These are phyloP conservation scores for Hymenoscyphus repandus DNA, from an alignment of 2,329 filamentous ascomycete species.

Conservation along the genomic window DNA sequence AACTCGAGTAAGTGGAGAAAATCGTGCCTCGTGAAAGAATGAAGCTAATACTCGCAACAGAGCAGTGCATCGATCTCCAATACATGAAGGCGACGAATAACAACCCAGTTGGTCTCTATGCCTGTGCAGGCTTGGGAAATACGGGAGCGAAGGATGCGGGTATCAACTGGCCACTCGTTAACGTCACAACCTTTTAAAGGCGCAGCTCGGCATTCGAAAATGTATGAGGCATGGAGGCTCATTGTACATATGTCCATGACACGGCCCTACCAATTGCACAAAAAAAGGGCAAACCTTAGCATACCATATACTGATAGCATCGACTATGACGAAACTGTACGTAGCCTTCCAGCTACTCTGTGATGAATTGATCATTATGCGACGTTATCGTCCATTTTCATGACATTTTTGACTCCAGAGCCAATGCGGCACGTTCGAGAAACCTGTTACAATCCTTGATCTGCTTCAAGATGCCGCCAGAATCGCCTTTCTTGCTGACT, in stretches of 20 bases:
- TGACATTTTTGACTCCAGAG: constrained; percentile 40
- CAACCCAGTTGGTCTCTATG: constrained; percentile 17
- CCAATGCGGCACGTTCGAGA: constrained; percentile 53
- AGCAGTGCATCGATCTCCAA: constrained; percentile 18
- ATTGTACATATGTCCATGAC: too few relatives aligned
- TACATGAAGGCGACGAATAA: constrained; percentile 15
- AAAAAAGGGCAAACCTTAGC: too few relatives aligned
- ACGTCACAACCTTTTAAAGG: constrained; percentile 3
- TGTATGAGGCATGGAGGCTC: too few relatives aligned
- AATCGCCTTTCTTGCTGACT: constrained; percentile 43
- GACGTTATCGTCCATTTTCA: constrained; percentile 6
- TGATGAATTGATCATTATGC: too few relatives aligned
- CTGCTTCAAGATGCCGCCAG: constrained; percentile 49
- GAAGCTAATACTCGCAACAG: constrained; percentile 7
- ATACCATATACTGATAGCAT: too few relatives aligned
- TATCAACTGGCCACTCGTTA: constrained; percentile 18
- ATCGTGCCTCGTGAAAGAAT: neutral
- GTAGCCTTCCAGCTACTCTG: too few relatives aligned
- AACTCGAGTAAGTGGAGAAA: constrained; percentile 11
- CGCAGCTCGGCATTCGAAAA: too few relatives aligned
- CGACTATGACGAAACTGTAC: too few relatives aligned
- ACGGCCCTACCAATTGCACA: too few relatives aligned
- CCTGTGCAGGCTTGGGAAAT: constrained; percentile 14
- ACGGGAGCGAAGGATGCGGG: constrained; percentile 16
- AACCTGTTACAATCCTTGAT: constrained; percentile 59